Base-by-base conservation (phyloP, 352 stramenopile genomes). In the Globisporangium camurandrum region DNA sequence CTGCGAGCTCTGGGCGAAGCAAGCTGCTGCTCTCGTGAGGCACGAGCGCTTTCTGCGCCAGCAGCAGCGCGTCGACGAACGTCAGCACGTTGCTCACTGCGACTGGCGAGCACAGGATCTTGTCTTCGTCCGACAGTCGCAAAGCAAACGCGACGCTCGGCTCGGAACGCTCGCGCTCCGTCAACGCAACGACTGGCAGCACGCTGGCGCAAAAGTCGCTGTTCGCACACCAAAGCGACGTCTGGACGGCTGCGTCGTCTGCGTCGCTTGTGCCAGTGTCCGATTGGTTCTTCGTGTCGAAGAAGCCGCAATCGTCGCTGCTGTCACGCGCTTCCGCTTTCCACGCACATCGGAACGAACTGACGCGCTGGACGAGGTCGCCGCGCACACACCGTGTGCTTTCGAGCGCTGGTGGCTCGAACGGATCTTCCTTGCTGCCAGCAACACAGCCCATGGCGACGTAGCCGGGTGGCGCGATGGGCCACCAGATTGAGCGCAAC, bases 401-500 rank as follows among this genome's bases (percentile, higher is more conserved):
- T 1, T 66, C 61, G 1, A 85, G 27, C 4, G 75, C 54, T 23
- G 84, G 84, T 16, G 79, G 72, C 28, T 91, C 67, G 47, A 91
- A 87, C 5, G 82, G 78, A 22, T 86, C 67, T 34, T 90, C 79
- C 45, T 92, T 93, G 23, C 53, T 89, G 41, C 82, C 84, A 51
- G 80, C 80, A 7, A 95, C 41, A 33, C 82, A 93, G 0, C 84
- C 82, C 28, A 95, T 39, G 0, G 80, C 65, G 2, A 91, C 70
- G 31, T 92, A 95, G 0, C 82, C 84, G 17, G 77, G 62, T 1
- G 84, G 84, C 2, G 84, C 75, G 28, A 93, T 67, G 7, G 84
- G 84, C 76, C 79, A 92, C 84, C 84, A 94, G 28, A 94, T 49
- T 0, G 77, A 92, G 1, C 84, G 79, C 16, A 88, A 48, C 30